These are phyloP conservation scores for Colletotrichum sp. DNA, from an alignment of 2,329 filamentous ascomycete genomes.

Conservation along the genomic window DNA sequence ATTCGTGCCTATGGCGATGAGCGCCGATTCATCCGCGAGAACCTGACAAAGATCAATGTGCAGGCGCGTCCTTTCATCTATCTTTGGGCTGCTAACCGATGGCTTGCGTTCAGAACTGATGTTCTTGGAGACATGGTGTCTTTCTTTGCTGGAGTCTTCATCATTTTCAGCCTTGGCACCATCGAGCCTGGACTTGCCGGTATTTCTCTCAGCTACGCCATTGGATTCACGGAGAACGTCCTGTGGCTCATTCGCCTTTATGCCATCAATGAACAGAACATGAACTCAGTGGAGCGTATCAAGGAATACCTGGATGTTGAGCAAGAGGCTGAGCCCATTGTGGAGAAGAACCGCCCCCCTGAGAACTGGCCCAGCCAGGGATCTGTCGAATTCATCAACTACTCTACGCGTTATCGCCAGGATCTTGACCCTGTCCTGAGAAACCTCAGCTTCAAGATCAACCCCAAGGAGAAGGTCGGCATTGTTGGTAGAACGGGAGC, in stretches of 20 bases:
- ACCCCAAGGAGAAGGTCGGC: conserved; percentile 88
- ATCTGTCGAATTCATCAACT: conserved; percentile 84
- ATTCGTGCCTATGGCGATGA: conserved; percentile 97
- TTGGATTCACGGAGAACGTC: conserved; percentile 96
- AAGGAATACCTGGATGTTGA: conserved; percentile 98
- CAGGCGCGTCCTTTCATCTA: conserved; percentile 95
- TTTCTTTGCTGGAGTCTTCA: conserved; percentile 92
- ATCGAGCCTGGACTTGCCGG: conserved; percentile 93
- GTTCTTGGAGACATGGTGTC: conserved; percentile 88
- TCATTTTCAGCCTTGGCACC: conserved; percentile 79
- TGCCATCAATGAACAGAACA: conserved; percentile 95
- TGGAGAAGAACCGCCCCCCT: conserved; percentile 79
- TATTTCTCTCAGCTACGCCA: conserved; percentile 92
- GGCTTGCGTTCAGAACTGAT: conserved; percentile 93
- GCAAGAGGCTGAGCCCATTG: conserved; percentile 82
- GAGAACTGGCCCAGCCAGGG: conserved; percentile 86
- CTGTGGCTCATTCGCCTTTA: conserved; percentile 96
- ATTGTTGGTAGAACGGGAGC: conserved; percentile 96
- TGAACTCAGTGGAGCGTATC: conserved; percentile 98
- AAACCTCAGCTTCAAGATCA: conserved; percentile 84
- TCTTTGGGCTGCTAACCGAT: conserved; percentile 95
- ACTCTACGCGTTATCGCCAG: conserved; percentile 86
- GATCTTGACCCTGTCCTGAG: conserved; percentile 89
- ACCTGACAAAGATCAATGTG: conserved; percentile 84
- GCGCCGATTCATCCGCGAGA: conserved; percentile 90